phyloP scores from a whole-genome alignment of 1,139 yeast species.

The Candida mesenterica region DNA sequence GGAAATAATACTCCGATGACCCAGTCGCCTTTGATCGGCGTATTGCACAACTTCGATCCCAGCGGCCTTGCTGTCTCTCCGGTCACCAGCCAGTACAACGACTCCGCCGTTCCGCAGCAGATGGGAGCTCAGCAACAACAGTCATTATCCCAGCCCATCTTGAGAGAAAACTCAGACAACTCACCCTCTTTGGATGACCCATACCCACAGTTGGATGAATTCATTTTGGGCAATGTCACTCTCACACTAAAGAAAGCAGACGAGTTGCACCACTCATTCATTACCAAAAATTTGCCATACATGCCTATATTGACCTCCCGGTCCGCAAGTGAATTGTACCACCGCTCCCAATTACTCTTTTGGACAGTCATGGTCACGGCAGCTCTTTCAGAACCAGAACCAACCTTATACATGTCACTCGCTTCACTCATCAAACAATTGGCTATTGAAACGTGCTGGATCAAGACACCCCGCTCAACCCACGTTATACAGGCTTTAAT shows the following conservation, averaged over 20 bases:
- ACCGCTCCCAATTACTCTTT: conserved; percentile 79
- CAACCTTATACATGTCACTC: conserved; percentile 71
- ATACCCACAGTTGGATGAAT: conserved; percentile 44
- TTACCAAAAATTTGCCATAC: conserved; percentile 66
- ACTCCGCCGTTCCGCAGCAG: conserved; percentile 4
- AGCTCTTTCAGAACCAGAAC: conserved; percentile 82
- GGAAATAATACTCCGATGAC: conserved; percentile 6
- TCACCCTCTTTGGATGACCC: conserved; percentile 25
- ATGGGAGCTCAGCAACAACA: conserved; percentile 1
- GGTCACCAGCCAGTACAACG: conserved; percentile 8
- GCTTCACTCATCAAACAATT: conserved; percentile 79
- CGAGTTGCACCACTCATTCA: conserved; percentile 67
- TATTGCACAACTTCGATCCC: conserved; percentile 1
- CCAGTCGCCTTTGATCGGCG: conserved; percentile 6
- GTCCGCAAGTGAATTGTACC: conserved; percentile 73
- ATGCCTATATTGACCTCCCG: conserved; percentile 75
- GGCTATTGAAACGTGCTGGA: conserved; percentile 93
- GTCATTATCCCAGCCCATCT: conserved; percentile 12
- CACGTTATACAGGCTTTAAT: conserved; percentile 88
- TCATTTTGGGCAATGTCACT: conserved; percentile 70
- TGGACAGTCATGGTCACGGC: conserved; percentile 93
- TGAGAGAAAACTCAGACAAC: conserved; percentile 27
- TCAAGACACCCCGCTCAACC: conserved; percentile 88
- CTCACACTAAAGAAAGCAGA: conserved; percentile 67
- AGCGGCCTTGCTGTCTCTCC: conserved; percentile 5